These are phyloP conservation scores for Platanthera zijinensis DNA, from an alignment of 106 monocot genomes.

Conservation along the genomic window DNA sequence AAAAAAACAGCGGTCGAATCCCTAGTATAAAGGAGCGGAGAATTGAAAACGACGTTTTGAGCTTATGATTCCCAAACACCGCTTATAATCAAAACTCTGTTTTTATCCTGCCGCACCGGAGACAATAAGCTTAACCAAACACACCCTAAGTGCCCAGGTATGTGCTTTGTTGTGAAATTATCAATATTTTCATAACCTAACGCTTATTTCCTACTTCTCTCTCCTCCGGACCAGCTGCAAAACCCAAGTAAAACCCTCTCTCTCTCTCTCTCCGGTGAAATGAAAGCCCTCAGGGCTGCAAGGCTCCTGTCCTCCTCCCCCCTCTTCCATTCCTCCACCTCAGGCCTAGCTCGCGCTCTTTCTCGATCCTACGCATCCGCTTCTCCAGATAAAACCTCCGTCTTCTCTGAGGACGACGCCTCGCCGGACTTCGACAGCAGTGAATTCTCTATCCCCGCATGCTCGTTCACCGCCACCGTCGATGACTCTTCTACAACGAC, in stretches of 20 bases:
- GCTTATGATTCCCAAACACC: too few species aligned
- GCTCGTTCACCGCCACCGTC: background rate
- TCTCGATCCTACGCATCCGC: constrained; percentile 15
- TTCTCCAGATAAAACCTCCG: constrained; percentile 4
- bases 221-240: too few species aligned
- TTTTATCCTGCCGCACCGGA: too few species aligned
- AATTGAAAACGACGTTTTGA: too few species aligned
- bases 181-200: too few species aligned
- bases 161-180: too few species aligned
- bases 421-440: constrained; percentile 49
- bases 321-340: constrained; percentile 3
- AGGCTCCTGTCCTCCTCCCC: background rate
- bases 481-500: background rate
- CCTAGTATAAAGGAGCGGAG: too few species aligned
- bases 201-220: too few species aligned
- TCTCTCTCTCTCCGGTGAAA: background rate
- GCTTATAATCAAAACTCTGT: too few species aligned
- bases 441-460: constrained; percentile 29
- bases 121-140: too few species aligned
- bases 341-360: constrained; percentile 4
- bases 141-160: too few species aligned
- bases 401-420: constrained; percentile 8
- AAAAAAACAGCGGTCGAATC: too few species aligned
- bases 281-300: constrained; percentile 11
- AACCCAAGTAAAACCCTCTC: background rate